phyloP scores from a whole-genome alignment of 2,329 filamentous ascomycete genomes.

The Albophoma yamanashiensis region DNA sequence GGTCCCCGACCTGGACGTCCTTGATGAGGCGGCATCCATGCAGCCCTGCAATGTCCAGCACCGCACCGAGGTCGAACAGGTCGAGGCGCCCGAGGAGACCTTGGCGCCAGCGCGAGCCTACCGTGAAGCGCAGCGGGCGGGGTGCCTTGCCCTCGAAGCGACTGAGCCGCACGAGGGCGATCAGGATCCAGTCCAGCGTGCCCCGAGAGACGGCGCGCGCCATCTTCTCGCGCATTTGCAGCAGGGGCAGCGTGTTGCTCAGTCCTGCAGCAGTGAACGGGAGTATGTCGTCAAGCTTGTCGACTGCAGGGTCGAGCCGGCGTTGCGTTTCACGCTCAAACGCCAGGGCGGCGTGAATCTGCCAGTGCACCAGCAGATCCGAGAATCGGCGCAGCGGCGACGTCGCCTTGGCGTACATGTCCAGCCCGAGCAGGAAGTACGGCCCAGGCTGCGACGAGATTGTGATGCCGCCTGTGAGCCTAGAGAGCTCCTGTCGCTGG shows the following conservation, averaged over 20 bases:
- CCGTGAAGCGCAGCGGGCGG: conserved; percentile 36
- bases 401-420: conserved; percentile 53
- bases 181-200: conserved; percentile 42
- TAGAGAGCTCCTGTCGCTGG: conserved; percentile 17
- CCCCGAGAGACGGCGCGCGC: conserved; percentile 33
- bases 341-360: conserved; percentile 48
- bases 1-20: conserved; percentile 38
- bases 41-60: conserved; percentile 28
- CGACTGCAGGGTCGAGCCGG: conserved; percentile 12
- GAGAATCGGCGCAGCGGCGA: conserved; percentile 55
- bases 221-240: conserved; percentile 43
- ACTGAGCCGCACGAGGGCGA: conserved; percentile 52
- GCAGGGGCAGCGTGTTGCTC: conserved; percentile 33
- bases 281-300: conserved; percentile 25
- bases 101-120: conserved; percentile 24
- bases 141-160: conserved; percentile 39
- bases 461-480: conserved; percentile 35
- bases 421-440: conserved; percentile 46
- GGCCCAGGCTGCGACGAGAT: conserved; percentile 41
- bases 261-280: conserved; percentile 34
- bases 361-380: conserved; percentile 56
- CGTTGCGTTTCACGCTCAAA: conserved; percentile 26
- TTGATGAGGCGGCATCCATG: conserved; percentile 23
- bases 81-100: conserved; percentile 32
- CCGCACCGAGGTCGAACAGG: conserved; percentile 37